These are phyloP conservation scores for Yamadazyma trypodendri DNA, from an alignment of 1,139 yeast species.

Conservation along the genomic window DNA sequence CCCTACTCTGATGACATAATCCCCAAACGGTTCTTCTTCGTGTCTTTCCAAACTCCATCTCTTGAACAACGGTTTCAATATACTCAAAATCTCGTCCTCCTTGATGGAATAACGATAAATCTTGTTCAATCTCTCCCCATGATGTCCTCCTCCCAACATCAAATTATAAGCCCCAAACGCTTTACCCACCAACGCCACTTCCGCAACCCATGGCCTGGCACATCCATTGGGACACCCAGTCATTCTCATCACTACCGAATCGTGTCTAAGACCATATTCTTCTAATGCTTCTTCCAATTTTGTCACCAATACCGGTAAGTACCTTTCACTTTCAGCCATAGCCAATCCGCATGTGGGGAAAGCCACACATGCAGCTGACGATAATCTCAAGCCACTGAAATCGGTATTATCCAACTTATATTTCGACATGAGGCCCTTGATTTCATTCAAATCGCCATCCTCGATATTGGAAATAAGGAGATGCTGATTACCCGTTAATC, in stretches of 20 bases:
- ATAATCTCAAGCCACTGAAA: slow-evolving; percentile 79
- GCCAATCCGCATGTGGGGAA: slow-evolving; percentile 99
- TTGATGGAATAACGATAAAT: slow-evolving; percentile 83
- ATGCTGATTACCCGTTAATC: slow-evolving; percentile 96
- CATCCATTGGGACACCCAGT: slow-evolving; percentile 99
- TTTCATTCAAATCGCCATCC: slow-evolving; percentile 61
- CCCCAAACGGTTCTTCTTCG: slow-evolving; percentile 95
- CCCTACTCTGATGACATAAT: slow-evolving; percentile 82
- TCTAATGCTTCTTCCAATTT: slow-evolving; percentile 84
- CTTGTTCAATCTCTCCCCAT: slow-evolving; percentile 91
- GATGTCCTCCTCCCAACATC: slow-evolving; percentile 95
- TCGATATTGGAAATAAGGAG: slow-evolving; percentile 70
- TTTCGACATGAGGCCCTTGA: slow-evolving; percentile 64
- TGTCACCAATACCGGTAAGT: slow-evolving; percentile 77
- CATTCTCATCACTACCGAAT: slow-evolving; percentile 95
- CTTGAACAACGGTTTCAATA: slow-evolving; percentile 82
- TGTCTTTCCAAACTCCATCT: slow-evolving; percentile 90
- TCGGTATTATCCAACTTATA: slow-evolving; percentile 84
- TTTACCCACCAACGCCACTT: slow-evolving; percentile 92
- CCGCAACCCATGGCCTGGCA: slow-evolving; percentile 98
- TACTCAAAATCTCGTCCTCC: slow-evolving; percentile 82
- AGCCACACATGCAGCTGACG: slow-evolving; percentile 97
- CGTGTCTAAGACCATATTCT: slow-evolving; percentile 91
- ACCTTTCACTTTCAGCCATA: slow-evolving; percentile 98
- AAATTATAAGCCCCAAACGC: slow-evolving; percentile 91